These are phyloP conservation scores for Fusarium anguioides DNA, from an alignment of 2,329 filamentous ascomycete genomes.

Conservation along the genomic window DNA sequence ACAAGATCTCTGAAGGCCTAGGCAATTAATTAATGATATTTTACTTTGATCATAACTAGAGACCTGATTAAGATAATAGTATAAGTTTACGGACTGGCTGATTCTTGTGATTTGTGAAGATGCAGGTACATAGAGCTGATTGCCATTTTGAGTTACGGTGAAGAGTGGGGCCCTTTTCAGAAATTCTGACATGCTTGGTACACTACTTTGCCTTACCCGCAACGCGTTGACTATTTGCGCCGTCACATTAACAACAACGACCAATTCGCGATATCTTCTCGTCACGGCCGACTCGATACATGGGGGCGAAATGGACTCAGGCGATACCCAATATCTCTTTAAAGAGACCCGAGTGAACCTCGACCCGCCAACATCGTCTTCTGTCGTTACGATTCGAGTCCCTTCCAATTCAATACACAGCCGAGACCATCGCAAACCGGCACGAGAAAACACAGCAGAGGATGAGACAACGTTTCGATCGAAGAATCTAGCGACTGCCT, in stretches of 20 bases:
- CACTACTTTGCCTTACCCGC: too few species aligned
- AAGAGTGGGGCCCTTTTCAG: constrained; percentile 42
- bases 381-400: constrained; percentile 76
- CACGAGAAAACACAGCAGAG: constrained; percentile 57
- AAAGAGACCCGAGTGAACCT: constrained; percentile 89
- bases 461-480: constrained; percentile 80
- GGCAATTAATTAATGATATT: too few species aligned
- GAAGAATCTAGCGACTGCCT: constrained; percentile 78
- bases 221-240: too few species aligned
- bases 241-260: constrained; percentile 30
- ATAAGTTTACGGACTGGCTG: background rate
- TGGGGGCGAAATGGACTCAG: constrained; percentile 76
- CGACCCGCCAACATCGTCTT: constrained; percentile 75
- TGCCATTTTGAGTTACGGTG: constrained; percentile 52
- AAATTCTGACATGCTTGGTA: too few species aligned
- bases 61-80: too few species aligned
- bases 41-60: too few species aligned
- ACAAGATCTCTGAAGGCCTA: too few species aligned
- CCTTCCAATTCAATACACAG: constrained; percentile 63
- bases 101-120: too few species aligned
- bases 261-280: constrained; percentile 15
- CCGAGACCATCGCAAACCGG: constrained; percentile 55
- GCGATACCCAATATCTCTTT: constrained; percentile 75
- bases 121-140: constrained; percentile 46
- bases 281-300: constrained; percentile 50